A percentile compares a stretch with the other conserved stretches of the same genome.
Conservation (phyloP, 495 filamentous ascomycete species). For the Aspergillus saccharolyticus region DNA sequence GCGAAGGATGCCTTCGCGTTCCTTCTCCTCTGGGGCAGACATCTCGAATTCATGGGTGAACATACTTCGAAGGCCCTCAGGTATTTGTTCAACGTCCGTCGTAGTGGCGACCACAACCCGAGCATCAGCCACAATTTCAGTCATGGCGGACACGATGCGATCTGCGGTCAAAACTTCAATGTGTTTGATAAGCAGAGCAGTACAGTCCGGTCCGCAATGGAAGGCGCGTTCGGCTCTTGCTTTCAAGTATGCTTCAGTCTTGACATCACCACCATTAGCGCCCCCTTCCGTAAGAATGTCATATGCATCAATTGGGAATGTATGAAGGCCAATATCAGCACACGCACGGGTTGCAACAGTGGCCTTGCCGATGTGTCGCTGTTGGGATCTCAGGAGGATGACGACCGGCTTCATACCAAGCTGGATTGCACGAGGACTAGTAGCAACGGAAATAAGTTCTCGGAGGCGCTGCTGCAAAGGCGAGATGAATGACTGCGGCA, state of each 20-base stretch:
- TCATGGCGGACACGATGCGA: constrained; percentile 76
- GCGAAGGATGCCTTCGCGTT: constrained; percentile 79
- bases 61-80: constrained; percentile 79
- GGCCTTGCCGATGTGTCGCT: constrained; percentile 86
- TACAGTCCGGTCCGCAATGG: constrained; percentile 76
- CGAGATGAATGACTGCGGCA: constrained; percentile 51
- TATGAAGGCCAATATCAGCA: constrained; percentile 83
- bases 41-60: constrained; percentile 97
- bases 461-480: constrained; percentile 69
- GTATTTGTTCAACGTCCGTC: constrained; percentile 88
- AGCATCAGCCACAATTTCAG: constrained; percentile 66
- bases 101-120: constrained; percentile 88
- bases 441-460: constrained; percentile 82
- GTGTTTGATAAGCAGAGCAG: constrained; percentile 77
- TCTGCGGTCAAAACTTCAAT: constrained; percentile 89
- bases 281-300: constrained; percentile 89
- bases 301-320: constrained; percentile 84
- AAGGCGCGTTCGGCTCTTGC: constrained; percentile 83
- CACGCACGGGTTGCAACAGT: constrained; percentile 71
- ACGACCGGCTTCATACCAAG: constrained; percentile 82
- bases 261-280: constrained; percentile 80
- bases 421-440: constrained; percentile 79
- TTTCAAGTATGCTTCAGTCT: constrained; percentile 84
- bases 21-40: constrained; percentile 84
- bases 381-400: constrained; percentile 81